phyloP scores from a whole-genome alignment of 164 flowering plant species.

The Akebia trifoliata region DNA sequence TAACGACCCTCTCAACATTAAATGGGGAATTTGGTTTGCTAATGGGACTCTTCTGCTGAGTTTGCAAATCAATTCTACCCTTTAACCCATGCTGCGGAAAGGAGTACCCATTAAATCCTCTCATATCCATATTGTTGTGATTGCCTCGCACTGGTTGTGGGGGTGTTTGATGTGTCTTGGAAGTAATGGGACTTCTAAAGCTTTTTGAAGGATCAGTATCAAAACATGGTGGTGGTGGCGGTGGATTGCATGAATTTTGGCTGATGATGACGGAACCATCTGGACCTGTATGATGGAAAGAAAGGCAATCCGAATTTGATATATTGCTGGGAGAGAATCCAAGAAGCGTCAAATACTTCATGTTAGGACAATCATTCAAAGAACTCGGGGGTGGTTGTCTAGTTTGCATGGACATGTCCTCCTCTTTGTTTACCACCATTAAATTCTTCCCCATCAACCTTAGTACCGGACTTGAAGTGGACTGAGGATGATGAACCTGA shows the following conservation, averaged over 20 bases:
- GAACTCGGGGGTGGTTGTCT: constrained; percentile 14
- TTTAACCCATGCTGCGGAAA: constrained; percentile 15
- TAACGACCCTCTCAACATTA: constrained; percentile 13
- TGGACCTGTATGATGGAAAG: constrained; percentile 15
- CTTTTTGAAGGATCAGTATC: constrained; percentile 22
- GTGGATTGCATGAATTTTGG: constrained; percentile 17
- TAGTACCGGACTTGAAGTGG: constrained; percentile 55
- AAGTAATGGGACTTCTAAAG: constrained; percentile 14
- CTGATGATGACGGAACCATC: constrained; percentile 23
- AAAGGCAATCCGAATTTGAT: constrained; percentile 18
- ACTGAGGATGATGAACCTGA: constrained; percentile 14
- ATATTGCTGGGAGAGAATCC: constrained; percentile 19
- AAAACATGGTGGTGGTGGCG: constrained; percentile 17
- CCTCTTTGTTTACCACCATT: constrained; percentile 69
- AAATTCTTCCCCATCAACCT: constrained; percentile 92
- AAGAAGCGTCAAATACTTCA: constrained; percentile 16
- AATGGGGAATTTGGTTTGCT: constrained; percentile 16
- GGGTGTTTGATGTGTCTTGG: constrained; percentile 16
- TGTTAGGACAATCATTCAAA: constrained; percentile 13
- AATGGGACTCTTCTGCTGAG: constrained; percentile 13
- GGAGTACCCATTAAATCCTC: constrained; percentile 13
- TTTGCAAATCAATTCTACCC: constrained; percentile 12
- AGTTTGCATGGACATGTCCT: constrained; percentile 29
- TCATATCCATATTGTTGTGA: constrained; percentile 15
- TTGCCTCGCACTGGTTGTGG: constrained; percentile 7